Evolutionary conservation across 352 stramenopile genomes (phyloP).

Genomic region (Globisporangium lucens): DNA sequence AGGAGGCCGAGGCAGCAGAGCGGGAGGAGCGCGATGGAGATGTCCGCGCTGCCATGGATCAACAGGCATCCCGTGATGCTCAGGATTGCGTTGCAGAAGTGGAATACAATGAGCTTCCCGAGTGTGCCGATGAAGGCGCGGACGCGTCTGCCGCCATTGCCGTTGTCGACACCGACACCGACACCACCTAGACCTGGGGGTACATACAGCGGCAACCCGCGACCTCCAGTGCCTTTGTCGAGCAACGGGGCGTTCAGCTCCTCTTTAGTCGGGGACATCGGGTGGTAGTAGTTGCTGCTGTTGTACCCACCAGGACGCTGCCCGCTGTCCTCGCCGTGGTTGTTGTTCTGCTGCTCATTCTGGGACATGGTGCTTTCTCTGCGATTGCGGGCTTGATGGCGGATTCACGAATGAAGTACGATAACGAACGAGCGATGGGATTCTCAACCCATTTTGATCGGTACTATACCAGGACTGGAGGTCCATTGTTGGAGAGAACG

Average conservation of each 20-base stretch:
- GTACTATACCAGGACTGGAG: neutral
- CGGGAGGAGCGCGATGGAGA: conserved; percentile 41
- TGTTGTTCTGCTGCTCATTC: neutral
- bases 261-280: neutral
- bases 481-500: neutral
- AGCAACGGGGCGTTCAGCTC: neutral
- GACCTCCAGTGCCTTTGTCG: neutral
- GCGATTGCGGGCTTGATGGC: neutral
- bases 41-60: conserved; percentile 27
- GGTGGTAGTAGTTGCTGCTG: neutral
- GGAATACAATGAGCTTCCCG: conserved; percentile 51
- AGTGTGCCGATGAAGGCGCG: conserved; percentile 14
- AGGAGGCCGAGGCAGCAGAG: conserved; percentile 55
- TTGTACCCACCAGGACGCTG: conserved; percentile 3
- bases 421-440: too few relatives aligned
- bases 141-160: conserved; percentile 20
- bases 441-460: neutral
- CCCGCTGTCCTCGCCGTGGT: neutral
- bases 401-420: neutral
- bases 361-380: neutral
- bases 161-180: too few relatives aligned
- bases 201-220: conserved; percentile 12
- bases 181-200: conserved; percentile 17
- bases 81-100: conserved; percentile 52
- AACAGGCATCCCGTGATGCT: conserved; percentile 36